phyloP scores from a whole-genome alignment of 441 rosid species.

The Isatis lusitanica region DNA sequence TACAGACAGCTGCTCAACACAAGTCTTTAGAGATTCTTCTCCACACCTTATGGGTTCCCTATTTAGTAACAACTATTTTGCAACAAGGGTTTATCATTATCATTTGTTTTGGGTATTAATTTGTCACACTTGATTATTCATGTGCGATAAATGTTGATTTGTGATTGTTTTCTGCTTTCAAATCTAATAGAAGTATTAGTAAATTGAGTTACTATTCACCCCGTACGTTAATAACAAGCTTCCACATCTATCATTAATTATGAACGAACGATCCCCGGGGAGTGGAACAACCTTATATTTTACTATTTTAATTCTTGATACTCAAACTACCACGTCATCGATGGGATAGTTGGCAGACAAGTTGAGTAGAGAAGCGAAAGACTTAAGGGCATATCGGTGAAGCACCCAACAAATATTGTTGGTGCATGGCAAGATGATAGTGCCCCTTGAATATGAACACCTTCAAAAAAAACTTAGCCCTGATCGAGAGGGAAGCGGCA shows the following conservation, averaged over 20 bases:
- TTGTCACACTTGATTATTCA: constrained; percentile 1
- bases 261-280: constrained; percentile 1
- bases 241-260: background rate
- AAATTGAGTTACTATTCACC: background rate
- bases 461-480: no score
- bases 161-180: background rate
- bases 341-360: background rate
- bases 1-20: constrained; percentile 50
- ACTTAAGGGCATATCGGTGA: no score
- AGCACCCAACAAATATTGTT: no score
- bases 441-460: no score
- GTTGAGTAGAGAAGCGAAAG: no score
- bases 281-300: background rate
- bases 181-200: background rate
- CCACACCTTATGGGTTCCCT: background rate
- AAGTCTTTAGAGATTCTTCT: constrained; percentile 16
- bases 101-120: background rate
- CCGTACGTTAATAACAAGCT: no score
- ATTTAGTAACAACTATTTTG: background rate
- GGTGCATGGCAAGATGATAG: no score
- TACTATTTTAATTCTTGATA: background rate
- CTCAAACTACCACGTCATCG: background rate
- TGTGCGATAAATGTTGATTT: background rate
- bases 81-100: background rate
- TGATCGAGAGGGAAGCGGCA: no score